Evolutionary conservation across 108 stramenopile species (phyloP), one percentile per base, ranked within the genome.

Genomic region (Aurantiochytrium sp.): DNA sequence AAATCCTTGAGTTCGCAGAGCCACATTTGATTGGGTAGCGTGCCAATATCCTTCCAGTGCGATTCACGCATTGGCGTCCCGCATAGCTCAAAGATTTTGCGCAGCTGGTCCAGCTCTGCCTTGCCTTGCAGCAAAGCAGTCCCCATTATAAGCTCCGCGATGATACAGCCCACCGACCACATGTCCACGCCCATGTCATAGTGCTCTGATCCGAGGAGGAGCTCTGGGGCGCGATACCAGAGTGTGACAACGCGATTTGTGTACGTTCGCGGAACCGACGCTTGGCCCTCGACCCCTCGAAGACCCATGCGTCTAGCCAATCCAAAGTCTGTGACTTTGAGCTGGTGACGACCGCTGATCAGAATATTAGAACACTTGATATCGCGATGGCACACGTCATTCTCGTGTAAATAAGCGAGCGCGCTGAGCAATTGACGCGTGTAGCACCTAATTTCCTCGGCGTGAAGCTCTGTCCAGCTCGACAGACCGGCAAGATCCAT

Each of bases 61-160:
- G 44, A 51, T 44, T 47, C 5, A 21, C 60, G 21, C 8, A 18
- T 16, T 95, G 87, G 97, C n/a, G 95, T 95, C 8, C 97, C 96
- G 60, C 97, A 59, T 72, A 96, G 73, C 71, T 96, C 94, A 91
- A 96, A 95, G 28, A 97, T 96, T 28, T 95, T 92, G 43, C 94
- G 58, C 8, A 98, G 91, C 91, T 97, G 96, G 64, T 98, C 97
- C 93, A 98, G 93, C 51, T 97, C 97, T 18, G 93, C 92, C 83
- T 96, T 96, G 2, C 98, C 99, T 5, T 97, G 94, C 89, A 99
- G 98, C 8, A 98, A 91, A 5, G 99, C 97, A 44, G 95, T 94
- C 16, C 98, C 97, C 88, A 95, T 88, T 5, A 97, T 88, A 44
- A 99, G 92, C 90, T 99, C 99, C 4, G 96, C 98, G 43, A 98